Evolutionary conservation across 1,139 yeast species (phyloP).

Genomic region (Suhomyces wounanorum): DNA sequence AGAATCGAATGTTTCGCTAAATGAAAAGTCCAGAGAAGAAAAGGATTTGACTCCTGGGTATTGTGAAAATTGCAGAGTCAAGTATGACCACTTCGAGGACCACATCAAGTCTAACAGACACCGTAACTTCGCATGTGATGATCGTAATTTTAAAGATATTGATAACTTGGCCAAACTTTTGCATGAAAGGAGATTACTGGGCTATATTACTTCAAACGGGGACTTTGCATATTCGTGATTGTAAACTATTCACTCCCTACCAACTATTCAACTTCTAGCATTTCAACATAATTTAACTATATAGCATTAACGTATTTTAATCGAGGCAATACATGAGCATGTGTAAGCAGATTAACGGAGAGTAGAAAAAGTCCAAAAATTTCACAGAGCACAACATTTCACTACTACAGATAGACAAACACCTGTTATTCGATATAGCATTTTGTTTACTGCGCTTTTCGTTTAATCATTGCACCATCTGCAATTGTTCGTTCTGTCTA

Average conservation of each 20-base stretch:
- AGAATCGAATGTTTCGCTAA: slow-evolving; percentile 13
- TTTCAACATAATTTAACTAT: not conserved
- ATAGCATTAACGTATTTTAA: not conserved
- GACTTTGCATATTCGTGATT: slow-evolving; percentile 34
- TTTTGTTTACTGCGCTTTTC: no score
- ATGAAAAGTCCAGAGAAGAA: slow-evolving; percentile 21
- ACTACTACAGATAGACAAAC: no score
- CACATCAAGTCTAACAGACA: slow-evolving; percentile 77
- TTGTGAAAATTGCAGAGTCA: slow-evolving; percentile 92
- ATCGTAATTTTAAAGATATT: slow-evolving; percentile 70
- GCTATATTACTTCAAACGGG: slow-evolving; percentile 48
- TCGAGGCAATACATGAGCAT: not conserved
- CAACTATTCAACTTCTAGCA: slow-evolving; percentile 1
- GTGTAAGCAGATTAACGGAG: no score
- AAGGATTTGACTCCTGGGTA: slow-evolving; percentile 59
- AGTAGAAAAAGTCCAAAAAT: no score
- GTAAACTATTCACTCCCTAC: not conserved
- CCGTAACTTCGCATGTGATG: slow-evolving; percentile 75
- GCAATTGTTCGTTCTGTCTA: not conserved
- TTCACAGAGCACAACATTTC: no score
- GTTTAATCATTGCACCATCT: no score
- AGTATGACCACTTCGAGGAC: slow-evolving; percentile 76
- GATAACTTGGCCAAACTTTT: slow-evolving; percentile 64
- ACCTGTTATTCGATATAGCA: no score
- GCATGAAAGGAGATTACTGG: slow-evolving; percentile 45